Evolutionary conservation across 371 early-diverging fungal species (phyloP).

Genomic region (Coemansia linderi): DNA sequence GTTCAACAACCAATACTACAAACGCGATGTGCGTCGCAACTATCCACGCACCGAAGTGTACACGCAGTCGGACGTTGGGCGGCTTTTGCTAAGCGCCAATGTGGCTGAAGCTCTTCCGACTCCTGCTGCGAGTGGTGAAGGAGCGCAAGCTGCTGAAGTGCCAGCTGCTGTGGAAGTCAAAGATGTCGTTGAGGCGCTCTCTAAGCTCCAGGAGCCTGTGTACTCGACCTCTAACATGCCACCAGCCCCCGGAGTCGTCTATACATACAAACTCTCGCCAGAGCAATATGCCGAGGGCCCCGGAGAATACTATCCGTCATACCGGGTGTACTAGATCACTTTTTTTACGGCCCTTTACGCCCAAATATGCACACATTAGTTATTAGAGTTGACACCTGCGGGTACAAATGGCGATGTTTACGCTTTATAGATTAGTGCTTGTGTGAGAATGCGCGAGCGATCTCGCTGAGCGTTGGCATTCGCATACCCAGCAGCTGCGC

Average conservation of each 20-base stretch:
- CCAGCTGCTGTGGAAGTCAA: slow-evolving; percentile 27
- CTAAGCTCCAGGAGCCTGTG: slow-evolving; percentile 52
- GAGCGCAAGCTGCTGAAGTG: slow-evolving; percentile 21
- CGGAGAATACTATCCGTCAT: slow-evolving; percentile 56
- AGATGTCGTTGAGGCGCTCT: slow-evolving; percentile 46
- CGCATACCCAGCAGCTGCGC: slow-evolving; percentile 16
- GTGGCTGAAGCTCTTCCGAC: slow-evolving; percentile 47
- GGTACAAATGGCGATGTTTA: background rate
- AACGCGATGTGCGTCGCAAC: slow-evolving; percentile 86
- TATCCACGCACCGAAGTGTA: slow-evolving; percentile 87
- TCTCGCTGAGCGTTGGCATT: slow-evolving; percentile 1
- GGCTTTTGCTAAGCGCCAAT: slow-evolving; percentile 53
- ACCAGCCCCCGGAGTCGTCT: slow-evolving; percentile 55
- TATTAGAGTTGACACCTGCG: background rate
- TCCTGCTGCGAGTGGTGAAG: slow-evolving; percentile 44
- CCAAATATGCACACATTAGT: slow-evolving; percentile 8
- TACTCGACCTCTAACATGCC: slow-evolving; percentile 58
- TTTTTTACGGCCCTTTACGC: background rate
- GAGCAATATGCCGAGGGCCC: slow-evolving; percentile 49
- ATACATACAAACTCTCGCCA: slow-evolving; percentile 52
- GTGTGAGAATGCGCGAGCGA: slow-evolving; percentile 7
- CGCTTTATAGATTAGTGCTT: background rate
- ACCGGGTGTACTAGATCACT: slow-evolving; percentile 48
- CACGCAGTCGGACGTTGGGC: slow-evolving; percentile 72
- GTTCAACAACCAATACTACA: slow-evolving; percentile 84